Conservation (phyloP, 768 basidiomycete species). For the Pisolithus microcarpus region DNA sequence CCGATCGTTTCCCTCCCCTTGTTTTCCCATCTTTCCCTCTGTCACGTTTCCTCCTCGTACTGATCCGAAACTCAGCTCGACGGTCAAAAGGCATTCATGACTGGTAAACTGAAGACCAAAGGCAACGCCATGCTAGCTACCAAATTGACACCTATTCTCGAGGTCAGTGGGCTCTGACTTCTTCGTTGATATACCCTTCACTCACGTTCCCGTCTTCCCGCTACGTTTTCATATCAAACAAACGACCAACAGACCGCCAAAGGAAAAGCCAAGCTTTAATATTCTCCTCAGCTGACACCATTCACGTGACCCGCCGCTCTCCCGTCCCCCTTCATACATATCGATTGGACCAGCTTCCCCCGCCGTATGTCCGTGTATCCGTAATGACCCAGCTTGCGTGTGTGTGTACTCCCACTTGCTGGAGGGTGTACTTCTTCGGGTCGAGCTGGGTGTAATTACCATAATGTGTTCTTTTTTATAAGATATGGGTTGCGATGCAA, state of each 20-base stretch:
- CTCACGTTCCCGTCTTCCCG: neutral
- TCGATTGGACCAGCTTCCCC: too few species aligned
- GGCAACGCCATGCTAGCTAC: constrained; percentile 94
- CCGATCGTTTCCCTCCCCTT: too few species aligned
- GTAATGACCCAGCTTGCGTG: too few species aligned
- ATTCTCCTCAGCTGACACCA: too few species aligned
- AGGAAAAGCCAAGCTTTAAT: constrained; percentile 38
- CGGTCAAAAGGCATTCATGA: constrained; percentile 95
- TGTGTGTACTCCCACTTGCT: too few species aligned
- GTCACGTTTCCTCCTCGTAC: neutral
- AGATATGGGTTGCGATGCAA: too few species aligned
- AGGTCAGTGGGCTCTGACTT: constrained; percentile 39
- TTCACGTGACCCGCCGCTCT: too few species aligned
- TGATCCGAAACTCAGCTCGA: constrained; percentile 46
- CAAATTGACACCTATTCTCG: constrained; percentile 79
- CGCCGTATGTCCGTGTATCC: too few species aligned
- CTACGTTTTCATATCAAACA: neutral
- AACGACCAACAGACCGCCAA: constrained; percentile 22
- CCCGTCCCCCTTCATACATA: too few species aligned
- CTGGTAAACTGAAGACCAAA: constrained; percentile 85
- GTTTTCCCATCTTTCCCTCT: neutral
- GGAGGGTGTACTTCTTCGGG: too few species aligned
- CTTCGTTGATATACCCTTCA: neutral
- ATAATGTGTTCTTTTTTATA: too few species aligned
- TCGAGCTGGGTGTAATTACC: too few species aligned